A percentile compares a stretch with the other conserved stretches of the same genome.
Evolutionary conservation across 371 early-diverging fungal genomes (phyloP).

Genomic region (Nematocida sp.): DNA sequence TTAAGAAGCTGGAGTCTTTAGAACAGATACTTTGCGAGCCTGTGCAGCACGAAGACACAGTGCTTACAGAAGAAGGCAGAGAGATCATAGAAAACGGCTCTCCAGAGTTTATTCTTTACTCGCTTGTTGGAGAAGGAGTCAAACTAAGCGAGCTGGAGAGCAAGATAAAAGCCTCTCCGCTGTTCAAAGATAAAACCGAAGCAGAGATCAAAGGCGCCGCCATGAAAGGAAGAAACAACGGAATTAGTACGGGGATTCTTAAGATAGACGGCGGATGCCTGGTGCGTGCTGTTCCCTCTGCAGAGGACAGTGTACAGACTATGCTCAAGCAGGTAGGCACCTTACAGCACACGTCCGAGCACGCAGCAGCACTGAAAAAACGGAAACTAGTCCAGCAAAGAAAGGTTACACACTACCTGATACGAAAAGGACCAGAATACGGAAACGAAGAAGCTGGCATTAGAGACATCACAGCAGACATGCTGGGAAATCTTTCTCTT

Average conservation of each 20-base stretch:
- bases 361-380: constrained; percentile 47
- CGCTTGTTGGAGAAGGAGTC: not conserved
- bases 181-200: not conserved
- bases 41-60: constrained; percentile 1
- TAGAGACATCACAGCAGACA: constrained; percentile 81
- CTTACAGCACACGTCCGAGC: not conserved
- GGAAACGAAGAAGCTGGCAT: constrained; percentile 75
- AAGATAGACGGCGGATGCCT: not conserved
- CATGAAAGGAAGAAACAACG: constrained; percentile 40
- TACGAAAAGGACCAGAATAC: constrained; percentile 79
- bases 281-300: not conserved
- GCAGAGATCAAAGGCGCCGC: constrained; percentile 4
- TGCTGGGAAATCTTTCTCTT: constrained; percentile 74
- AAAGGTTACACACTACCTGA: constrained; percentile 67
- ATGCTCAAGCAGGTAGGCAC: not conserved
- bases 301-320: not conserved
- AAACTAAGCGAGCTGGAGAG: not conserved
- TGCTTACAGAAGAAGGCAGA: constrained; percentile 56
- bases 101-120: constrained; percentile 55
- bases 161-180: not conserved
- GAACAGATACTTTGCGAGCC: constrained; percentile 5
- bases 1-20: constrained; percentile 32
- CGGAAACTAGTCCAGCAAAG: constrained; percentile 54
- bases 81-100: constrained; percentile 54
- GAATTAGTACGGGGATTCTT: constrained; percentile 7